A percentile compares a stretch with the other conserved stretches of the same genome.
Evolutionary conservation across 2,329 filamentous ascomycete species (phyloP).

Genomic region (Periconia macrospinosa): DNA sequence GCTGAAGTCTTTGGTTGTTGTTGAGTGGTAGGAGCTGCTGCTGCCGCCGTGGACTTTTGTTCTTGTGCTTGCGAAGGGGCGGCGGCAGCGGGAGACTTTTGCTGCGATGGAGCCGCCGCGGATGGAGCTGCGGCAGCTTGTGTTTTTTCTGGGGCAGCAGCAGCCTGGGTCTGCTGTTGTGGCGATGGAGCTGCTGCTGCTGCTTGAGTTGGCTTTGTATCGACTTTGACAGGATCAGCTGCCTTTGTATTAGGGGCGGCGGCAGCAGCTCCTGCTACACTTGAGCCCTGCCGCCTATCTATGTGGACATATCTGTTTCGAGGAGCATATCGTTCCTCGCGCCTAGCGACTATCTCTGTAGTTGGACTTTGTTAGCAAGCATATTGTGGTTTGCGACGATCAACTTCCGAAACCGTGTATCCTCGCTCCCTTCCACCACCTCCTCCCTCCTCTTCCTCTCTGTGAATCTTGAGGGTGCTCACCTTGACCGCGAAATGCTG

Average conservation of each 20-base stretch:
- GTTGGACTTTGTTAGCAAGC: neutral
- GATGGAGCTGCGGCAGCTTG: neutral
- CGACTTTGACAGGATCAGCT: neutral
- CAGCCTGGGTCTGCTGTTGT: neutral
- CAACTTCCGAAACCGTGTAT: too few relatives aligned
- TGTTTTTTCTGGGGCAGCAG: neutral
- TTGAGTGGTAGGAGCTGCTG: neutral
- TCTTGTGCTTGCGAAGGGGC: neutral
- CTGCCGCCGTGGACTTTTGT: neutral
- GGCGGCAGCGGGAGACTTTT: neutral
- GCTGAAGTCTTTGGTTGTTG: neutral
- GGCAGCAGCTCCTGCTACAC: neutral
- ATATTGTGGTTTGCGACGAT: neutral
- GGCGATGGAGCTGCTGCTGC: neutral
- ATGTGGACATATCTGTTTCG: constrained; percentile 1
- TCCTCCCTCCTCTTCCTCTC: neutral
- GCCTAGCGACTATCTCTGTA: constrained; percentile 6
- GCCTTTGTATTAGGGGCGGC: neutral
- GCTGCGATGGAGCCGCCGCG: neutral
- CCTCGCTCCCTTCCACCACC: neutral
- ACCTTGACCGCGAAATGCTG: constrained; percentile 18
- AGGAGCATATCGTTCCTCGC: neutral
- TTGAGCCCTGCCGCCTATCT: constrained; percentile 1
- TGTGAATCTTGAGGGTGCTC: constrained; percentile 1
- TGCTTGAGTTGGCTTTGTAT: neutral